These are phyloP conservation scores for Collariella sp. DNA, from an alignment of 495 filamentous ascomycete genomes.

Conservation along the genomic window DNA sequence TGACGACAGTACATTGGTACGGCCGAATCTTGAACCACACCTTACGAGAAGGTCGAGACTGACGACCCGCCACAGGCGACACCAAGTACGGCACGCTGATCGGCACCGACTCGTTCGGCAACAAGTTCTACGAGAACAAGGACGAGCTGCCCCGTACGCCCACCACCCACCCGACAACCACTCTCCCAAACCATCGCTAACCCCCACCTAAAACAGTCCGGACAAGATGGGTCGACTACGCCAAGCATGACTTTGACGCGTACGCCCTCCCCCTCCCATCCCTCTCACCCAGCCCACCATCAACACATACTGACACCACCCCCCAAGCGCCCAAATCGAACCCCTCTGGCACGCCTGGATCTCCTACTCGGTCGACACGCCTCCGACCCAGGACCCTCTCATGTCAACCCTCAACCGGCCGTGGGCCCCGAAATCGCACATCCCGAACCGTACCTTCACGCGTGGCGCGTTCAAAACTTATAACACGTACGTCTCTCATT, in stretches of 20 bases:
- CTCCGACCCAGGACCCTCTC: slow-evolving; percentile 67
- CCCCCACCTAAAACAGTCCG: slow-evolving; percentile 52
- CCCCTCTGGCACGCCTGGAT: slow-evolving; percentile 99
- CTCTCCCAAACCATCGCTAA: neutral
- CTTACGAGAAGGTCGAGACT: slow-evolving; percentile 13
- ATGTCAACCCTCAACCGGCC: slow-evolving; percentile 50
- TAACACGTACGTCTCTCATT: slow-evolving; percentile 69
- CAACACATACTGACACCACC: slow-evolving; percentile 10
- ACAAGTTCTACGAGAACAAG: slow-evolving; percentile 94
- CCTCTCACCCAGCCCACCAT: neutral
- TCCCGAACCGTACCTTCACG: slow-evolving; percentile 62
- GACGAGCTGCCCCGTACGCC: slow-evolving; percentile 86
- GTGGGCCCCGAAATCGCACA: slow-evolving; percentile 67
- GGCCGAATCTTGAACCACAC: neutral
- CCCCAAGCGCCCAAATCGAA: slow-evolving; percentile 67
- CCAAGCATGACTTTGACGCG: slow-evolving; percentile 76
- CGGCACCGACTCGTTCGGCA: slow-evolving; percentile 80
- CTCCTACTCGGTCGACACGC: slow-evolving; percentile 82
- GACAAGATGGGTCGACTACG: slow-evolving; percentile 97
- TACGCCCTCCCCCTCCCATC: slow-evolving; percentile 31
- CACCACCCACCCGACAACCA: neutral
- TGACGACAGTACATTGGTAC: slow-evolving; percentile 58
- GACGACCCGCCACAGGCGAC: slow-evolving; percentile 59
- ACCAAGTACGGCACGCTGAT: slow-evolving; percentile 90
- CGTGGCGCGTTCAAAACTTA: slow-evolving; percentile 85